These are phyloP conservation scores for Rhodocollybia butyracea DNA, from an alignment of 768 basidiomycete species.

Conservation along the genomic window DNA sequence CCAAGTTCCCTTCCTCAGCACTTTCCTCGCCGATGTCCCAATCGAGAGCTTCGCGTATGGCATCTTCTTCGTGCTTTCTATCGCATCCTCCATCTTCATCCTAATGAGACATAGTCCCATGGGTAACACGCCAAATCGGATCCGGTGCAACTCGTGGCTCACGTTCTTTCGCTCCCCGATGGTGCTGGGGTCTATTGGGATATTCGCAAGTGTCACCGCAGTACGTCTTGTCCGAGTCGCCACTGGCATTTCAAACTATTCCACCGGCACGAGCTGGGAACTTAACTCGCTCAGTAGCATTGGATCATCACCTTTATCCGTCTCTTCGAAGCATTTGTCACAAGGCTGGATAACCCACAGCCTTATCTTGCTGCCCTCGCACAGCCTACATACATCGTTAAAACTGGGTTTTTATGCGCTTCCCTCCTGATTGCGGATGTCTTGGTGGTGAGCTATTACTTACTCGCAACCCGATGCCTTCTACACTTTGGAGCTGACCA, in stretches of 20 bases:
- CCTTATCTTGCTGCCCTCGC: constrained; percentile 11
- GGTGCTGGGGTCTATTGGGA: not conserved
- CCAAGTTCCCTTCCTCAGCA: not conserved
- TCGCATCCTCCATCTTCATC: not conserved
- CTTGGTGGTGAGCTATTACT: constrained; percentile 13
- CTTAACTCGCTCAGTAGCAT: constrained; percentile 10
- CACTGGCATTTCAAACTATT: no score
- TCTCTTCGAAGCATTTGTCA: constrained; percentile 14
- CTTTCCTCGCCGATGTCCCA: not conserved
- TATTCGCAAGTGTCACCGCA: not conserved
- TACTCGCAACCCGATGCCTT: not conserved
- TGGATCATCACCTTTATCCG: constrained; percentile 14
- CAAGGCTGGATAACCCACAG: constrained; percentile 4
- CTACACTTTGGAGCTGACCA: constrained; percentile 33
- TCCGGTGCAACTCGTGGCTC: not conserved
- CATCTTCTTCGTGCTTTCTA: constrained; percentile 8
- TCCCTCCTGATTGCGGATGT: constrained; percentile 10
- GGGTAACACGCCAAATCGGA: not conserved
- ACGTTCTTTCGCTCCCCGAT: not conserved
- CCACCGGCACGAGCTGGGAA: not conserved
- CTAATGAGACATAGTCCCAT: not conserved
- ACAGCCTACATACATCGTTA: constrained; percentile 11
- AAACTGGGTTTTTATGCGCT: constrained; percentile 10
- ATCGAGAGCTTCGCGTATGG: constrained; percentile 13
- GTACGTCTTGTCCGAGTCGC: no score